Evolutionary conservation across 225 moss, liverwort and hornwort genomes (phyloP), one percentile per base, ranked within the genome.

Genomic region (Physcomitrium patens): DNA sequence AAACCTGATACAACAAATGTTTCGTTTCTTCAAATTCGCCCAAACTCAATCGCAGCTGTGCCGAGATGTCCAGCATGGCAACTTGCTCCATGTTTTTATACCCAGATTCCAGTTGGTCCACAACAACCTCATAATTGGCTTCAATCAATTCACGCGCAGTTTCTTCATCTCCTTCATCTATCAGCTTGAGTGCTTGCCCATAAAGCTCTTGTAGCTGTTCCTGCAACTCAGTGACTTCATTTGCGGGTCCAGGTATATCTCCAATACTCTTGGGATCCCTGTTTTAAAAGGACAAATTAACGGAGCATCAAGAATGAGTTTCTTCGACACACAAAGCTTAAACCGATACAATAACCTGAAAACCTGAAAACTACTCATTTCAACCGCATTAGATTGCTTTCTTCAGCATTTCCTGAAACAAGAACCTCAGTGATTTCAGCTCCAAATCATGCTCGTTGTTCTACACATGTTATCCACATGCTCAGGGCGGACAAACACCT

Each of bases 41-140:
- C 84, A 94, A 85, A 69, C 89, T 85, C 91, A 94, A 85, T 60
- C 87, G 89, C 41, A 91, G 83, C 77, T 94, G 93, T 16, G 93
- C 91, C 68, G 91, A 74, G 72, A 88, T 83, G 76, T 94, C 93
- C 23, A 94, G 89, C 78, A 86, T 89, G 16, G 93, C 91, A 50
- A 83, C 86, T 72, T 94, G 93, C 77, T 94, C 91, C 53, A 91
- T 80, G 48, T 88, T 81, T 74, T 83, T 75, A 7, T 85, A 67
- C 13, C 93, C 93, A 8, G 74, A 72, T 49, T 91, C 89, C 69
- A 88, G 68, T 72, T 93, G 89, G 70, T 93, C 91, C 75, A 75
- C 31, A 22, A 91, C 79, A 14, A 84, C 86, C 76, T 80, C 89
- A 69, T 91, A 84, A 67, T 93, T 93, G 57, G 93, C 93, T 56